Evolutionary conservation across 1,284 basidiomycete species (phyloP).

Genomic region (Peniophora sp.): DNA sequence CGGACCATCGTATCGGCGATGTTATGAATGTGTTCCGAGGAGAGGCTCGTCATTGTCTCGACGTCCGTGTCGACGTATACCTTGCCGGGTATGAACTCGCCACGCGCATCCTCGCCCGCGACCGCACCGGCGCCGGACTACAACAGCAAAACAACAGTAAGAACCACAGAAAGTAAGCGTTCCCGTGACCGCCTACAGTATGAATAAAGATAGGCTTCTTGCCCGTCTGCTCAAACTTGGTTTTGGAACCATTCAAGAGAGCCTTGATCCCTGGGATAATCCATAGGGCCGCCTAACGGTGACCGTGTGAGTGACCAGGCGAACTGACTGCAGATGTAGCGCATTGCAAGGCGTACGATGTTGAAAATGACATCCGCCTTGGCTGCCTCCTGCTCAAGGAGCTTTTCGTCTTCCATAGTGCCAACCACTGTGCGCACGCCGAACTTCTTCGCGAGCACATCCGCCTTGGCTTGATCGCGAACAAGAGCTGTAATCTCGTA

Average conservation of each 20-base stretch:
- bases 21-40: conserved; percentile 28
- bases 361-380: conserved; percentile 40
- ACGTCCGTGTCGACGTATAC: conserved; percentile 38
- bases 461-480: conserved; percentile 30
- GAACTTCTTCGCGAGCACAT: conserved; percentile 14
- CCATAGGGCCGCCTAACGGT: conserved; percentile 35
- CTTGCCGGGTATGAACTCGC: conserved; percentile 26
- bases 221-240: conserved; percentile 27
- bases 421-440: conserved; percentile 25
- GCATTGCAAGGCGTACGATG: conserved; percentile 24
- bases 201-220: conserved; percentile 38
- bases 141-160: too few relatives aligned
- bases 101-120: conserved; percentile 30
- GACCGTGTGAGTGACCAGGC: not conserved
- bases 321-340: not conserved
- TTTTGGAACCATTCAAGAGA: conserved; percentile 37
- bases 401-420: conserved; percentile 21
- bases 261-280: conserved; percentile 29
- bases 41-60: conserved; percentile 30
- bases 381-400: conserved; percentile 29
- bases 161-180: not conserved
- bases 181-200: conserved; percentile 16
- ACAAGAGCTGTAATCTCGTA: conserved; percentile 36
- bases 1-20: conserved; percentile 31
- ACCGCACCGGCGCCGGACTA: conserved; percentile 13